Base-by-base conservation (phyloP, 2,329 filamentous ascomycete species). In the Fusarium tanahbumbuense region DNA sequence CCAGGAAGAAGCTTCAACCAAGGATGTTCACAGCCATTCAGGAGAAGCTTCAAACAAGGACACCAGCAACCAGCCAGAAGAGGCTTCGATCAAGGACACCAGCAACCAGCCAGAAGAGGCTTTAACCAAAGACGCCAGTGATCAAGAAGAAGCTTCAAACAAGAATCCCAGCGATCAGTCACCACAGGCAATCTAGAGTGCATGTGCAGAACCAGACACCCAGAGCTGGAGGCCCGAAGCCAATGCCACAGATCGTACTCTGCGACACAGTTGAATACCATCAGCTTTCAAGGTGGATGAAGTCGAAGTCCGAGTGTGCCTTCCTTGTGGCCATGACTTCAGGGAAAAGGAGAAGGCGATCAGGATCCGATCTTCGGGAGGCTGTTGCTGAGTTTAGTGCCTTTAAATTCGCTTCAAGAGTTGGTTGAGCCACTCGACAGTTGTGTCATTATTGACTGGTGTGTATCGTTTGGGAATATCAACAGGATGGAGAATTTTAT, bases 251-350 rank as follows among this genome's bases (percentile, higher is more conserved):
- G 6, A 9, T 23, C 16, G 28, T 62, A 61, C 46, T 34, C 32
- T 30, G 18, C 32, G 16, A 56, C 23, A 27, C 8, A 16, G 6
- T 13, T 30, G 6, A 25, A 16, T 11, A 20, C n/a, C 16, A 5
- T 11, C 8, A 10, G 22, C 23, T n/a, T 34, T 18, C 11, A 3
- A 20, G 7, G 10, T 41, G 47, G 22, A 13, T 12, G 13, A 1
- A 18, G 23, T 34, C 34, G 76, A 78, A 44, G 25, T 18, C 12
- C 55, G 50, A 22, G 61, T 57, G 3, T 76, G 69, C 46, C 68
- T 78, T 18, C 73, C 73, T 8, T 78, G 76, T 45, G 75, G 76
- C 15, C 76, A 78, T 50, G 20, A 18, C 16, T 75, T 76, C 49
- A 28, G 12, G 18, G 12, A 10, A 47, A 25, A 41, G 18, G 9